A percentile compares a stretch with the other conserved stretches of the same genome.
These are phyloP conservation scores for Phytophthora cryptogea DNA, from an alignment of 352 stramenopile genomes.

Conservation along the genomic window DNA sequence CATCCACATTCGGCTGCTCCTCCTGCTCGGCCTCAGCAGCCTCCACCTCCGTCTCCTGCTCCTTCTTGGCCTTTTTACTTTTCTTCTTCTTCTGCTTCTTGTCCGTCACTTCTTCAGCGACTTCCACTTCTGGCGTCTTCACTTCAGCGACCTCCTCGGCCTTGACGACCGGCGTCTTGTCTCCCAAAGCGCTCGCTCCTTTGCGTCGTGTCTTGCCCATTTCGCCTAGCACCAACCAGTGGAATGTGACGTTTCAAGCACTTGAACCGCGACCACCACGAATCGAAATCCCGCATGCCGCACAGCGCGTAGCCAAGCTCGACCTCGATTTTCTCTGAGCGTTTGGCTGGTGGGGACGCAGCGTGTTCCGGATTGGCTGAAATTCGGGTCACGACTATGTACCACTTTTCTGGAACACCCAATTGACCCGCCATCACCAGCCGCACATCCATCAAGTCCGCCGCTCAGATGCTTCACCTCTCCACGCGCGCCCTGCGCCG, in stretches of 20 bases:
- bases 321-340: constrained; percentile 1
- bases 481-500: constrained; percentile 31
- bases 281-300: constrained; percentile 17
- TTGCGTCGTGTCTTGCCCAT: constrained; percentile 45
- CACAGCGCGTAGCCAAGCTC: constrained; percentile 19
- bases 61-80: constrained; percentile 45
- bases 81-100: constrained; percentile 44
- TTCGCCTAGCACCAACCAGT: constrained; percentile 28
- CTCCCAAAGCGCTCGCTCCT: constrained; percentile 17
- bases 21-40: constrained; percentile 33
- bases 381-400: constrained; percentile 16
- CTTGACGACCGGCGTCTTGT: constrained; percentile 22
- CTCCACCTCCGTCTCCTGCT: constrained; percentile 19
- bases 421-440: constrained; percentile 10
- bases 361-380: constrained; percentile 33
- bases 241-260: constrained; percentile 46
- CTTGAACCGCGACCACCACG: not conserved
- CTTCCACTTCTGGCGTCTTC: constrained; percentile 15
- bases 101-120: not conserved
- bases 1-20: constrained; percentile 33
- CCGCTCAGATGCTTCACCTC: constrained; percentile 37
- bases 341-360: constrained; percentile 50
- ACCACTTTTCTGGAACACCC: constrained; percentile 22
- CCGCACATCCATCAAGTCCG: constrained; percentile 26
- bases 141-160: constrained; percentile 14